Evolutionary conservation across 257 asterid genomes (phyloP).

Genomic region (Solanum clarkiae): DNA sequence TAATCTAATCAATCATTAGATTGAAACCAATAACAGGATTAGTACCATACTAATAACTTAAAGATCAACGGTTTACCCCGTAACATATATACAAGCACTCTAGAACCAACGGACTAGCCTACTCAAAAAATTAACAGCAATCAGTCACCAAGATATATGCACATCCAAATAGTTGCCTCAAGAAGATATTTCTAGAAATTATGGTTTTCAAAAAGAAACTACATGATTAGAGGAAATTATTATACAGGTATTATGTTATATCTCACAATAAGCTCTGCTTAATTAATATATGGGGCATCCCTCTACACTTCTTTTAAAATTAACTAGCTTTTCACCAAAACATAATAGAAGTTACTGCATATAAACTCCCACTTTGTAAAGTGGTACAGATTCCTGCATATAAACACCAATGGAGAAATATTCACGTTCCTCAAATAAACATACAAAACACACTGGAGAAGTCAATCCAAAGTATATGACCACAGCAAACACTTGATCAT

Average conservation of each 20-base stretch:
- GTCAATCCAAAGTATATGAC: not conserved
- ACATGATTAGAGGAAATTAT: not conserved
- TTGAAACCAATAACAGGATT: not conserved
- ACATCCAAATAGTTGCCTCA: not conserved
- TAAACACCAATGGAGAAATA: not conserved
- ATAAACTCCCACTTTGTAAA: not conserved
- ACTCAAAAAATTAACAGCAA: not conserved
- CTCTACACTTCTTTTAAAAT: not conserved
- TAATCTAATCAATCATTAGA: not conserved
- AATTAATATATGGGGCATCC: not conserved
- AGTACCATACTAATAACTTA: not conserved
- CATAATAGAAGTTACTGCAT: not conserved
- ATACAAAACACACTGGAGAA: not conserved
- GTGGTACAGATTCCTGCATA: not conserved
- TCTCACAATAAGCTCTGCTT: not conserved
- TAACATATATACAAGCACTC: not conserved
- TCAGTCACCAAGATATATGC: not conserved
- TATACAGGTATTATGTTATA: not conserved
- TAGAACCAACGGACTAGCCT: not conserved
- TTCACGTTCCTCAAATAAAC: not conserved
- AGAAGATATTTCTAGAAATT: not conserved
- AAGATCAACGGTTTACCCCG: not conserved
- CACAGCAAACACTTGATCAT: not conserved
- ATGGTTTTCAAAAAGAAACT: not conserved
- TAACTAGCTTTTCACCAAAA: not conserved